Conservation (phyloP, 2,329 filamentous ascomycete species). For the Chrysoporthe deuterocubensis region DNA sequence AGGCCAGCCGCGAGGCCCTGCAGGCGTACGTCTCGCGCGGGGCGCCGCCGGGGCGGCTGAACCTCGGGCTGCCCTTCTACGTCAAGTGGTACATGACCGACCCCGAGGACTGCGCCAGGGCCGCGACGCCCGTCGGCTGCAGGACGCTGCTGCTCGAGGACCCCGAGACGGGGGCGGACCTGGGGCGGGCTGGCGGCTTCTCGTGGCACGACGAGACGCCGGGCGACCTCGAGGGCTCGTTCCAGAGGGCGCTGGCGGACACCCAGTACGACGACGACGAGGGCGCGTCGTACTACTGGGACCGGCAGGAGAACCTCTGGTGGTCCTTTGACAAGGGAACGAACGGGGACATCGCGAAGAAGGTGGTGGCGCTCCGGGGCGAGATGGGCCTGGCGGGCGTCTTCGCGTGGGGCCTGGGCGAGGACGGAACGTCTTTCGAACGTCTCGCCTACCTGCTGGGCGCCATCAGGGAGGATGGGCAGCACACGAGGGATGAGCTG, state of each 20-base stretch:
- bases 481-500: conserved; percentile 32
- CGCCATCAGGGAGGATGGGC: conserved; percentile 33
- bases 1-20: conserved; percentile 57
- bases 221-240: conserved; percentile 58
- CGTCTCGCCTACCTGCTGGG: conserved; percentile 39
- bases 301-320: conserved; percentile 61
- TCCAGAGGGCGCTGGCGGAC: conserved; percentile 55
- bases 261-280: conserved; percentile 59
- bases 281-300: conserved; percentile 73
- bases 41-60: conserved; percentile 58
- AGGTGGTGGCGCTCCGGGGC: conserved; percentile 64
- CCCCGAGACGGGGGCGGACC: conserved; percentile 61
- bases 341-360: conserved; percentile 55
- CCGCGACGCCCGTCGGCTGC: conserved; percentile 59
- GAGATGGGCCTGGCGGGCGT: conserved; percentile 66
- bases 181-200: conserved; percentile 56
- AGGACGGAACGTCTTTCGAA: conserved; percentile 58
- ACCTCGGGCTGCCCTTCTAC: conserved; percentile 71
- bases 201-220: conserved; percentile 63
- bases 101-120: conserved; percentile 47
- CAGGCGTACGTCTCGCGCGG: conserved; percentile 64
- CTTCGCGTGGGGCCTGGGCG: conserved; percentile 76
- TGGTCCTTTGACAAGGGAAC: conserved; percentile 74
- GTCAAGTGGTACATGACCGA: conserved; percentile 68
- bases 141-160: conserved; percentile 63